Conservation (phyloP, 331 rosid species). For the Acacia pycnantha region DNA sequence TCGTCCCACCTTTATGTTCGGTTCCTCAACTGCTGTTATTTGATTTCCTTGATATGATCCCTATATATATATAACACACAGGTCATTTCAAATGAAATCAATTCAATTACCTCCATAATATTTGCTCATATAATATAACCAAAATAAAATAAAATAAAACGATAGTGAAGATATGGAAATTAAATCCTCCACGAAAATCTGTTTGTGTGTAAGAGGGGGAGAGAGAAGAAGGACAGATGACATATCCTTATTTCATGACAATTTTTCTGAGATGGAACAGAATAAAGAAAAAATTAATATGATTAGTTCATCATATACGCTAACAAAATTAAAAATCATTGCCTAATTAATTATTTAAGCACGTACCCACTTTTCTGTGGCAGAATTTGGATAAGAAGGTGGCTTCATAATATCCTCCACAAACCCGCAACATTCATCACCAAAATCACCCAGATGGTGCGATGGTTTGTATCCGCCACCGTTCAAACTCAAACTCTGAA, state of each 20-base stretch:
- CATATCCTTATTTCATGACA: not conserved
- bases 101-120: not conserved
- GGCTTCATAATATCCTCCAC: constrained; percentile 49
- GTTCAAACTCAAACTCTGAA: constrained; percentile 18
- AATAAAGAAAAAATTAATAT: not conserved
- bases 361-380: constrained; percentile 41
- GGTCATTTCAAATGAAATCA: not conserved
- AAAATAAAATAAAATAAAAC: not conserved
- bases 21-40: constrained; percentile 60
- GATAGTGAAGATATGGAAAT: not conserved
- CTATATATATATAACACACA: constrained; percentile 25
- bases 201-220: not conserved
- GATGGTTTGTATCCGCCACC: not conserved
- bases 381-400: constrained; percentile 21
- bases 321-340: not conserved
- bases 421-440: constrained; percentile 58
- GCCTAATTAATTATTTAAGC: not conserved
- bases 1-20: constrained; percentile 69
- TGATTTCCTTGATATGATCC: constrained; percentile 62
- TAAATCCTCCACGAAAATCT: not conserved
- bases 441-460: constrained; percentile 29
- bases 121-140: not conserved
- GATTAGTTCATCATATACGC: not conserved
- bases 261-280: not conserved
- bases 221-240: not conserved